Evolutionary conservation across 495 filamentous ascomycete species (phyloP), one percentile per base, ranked within the genome.

Genomic region (Recurvomyces mirabilis): DNA sequence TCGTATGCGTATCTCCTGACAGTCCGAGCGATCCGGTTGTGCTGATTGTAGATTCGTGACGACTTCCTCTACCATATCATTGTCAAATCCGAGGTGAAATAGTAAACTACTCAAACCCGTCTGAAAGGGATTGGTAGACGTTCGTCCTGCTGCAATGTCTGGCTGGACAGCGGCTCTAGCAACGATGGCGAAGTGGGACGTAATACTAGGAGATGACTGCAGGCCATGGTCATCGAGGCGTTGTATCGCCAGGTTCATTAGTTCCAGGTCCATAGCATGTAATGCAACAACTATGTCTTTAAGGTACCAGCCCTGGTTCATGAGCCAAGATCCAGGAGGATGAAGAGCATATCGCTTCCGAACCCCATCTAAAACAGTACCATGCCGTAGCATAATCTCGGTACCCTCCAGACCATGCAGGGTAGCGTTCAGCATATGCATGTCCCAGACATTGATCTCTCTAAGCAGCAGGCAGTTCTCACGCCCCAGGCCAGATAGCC

Each of bases 341-440:
- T 28, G 22, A 5, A 43, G 41, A 14, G 23, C 18, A 22, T 33
- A 43, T 9, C 3, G 24, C 26, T 32, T 33, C n/a, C n/a, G n/a
- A n/a, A n/a, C n/a, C 26, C 41, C 41, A 11, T 43, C 41, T 23
- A 7, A 13, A 6, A 6, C 23, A 3, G 17, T 25, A 12, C 10
- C 13, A 5, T 19, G 10, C 36, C 20, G 36, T 28, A 41, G 22
- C 20, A 43, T 15, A 5, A 10, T 5, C 19, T 41, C 5, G 6
- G 46, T 43, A 9, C 20, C 6, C 20, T 33, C 46, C 18, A 17
- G 2, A 11, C 47, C 47, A 23, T 30, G 41, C 6, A 50, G 41
- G 3, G 47, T 50, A 15, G 40, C 40, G 22, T 50, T 51, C 1
- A 51, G 48, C 32, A 33, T 51, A 28, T 51, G 48, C 42, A 51